These are phyloP conservation scores for Starmerella vaccinii DNA, from an alignment of 805 yeast species.

Conservation along the genomic window DNA sequence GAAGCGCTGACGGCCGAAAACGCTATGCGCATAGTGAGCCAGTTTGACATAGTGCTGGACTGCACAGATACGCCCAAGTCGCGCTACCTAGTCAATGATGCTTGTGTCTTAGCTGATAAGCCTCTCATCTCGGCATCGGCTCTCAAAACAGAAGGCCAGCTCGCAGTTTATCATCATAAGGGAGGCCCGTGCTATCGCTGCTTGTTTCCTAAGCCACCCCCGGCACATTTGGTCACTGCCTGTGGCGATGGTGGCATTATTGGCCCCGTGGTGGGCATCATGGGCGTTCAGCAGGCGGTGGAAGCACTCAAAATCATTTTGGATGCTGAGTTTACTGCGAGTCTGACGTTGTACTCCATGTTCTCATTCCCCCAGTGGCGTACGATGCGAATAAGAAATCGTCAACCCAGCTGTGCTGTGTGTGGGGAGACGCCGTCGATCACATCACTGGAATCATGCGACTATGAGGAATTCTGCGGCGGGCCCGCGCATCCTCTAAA, in stretches of 20 bases:
- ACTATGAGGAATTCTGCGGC: conserved; percentile 75
- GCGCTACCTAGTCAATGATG: conserved; percentile 78
- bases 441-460: conserved; percentile 41
- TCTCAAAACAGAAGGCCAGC: conserved; percentile 80
- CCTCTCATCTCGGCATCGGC: conserved; percentile 91
- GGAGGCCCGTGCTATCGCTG: conserved; percentile 91
- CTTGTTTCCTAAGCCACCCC: conserved; percentile 82
- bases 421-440: conserved; percentile 52
- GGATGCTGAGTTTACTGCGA: conserved; percentile 48
- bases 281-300: conserved; percentile 81
- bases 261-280: conserved; percentile 91
- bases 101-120: conserved; percentile 53
- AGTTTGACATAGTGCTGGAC: conserved; percentile 72
- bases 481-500: conserved; percentile 12
- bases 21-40: conserved; percentile 50
- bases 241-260: conserved; percentile 91
- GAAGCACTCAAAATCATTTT: conserved; percentile 71
- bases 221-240: conserved; percentile 67
- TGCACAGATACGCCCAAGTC: conserved; percentile 91
- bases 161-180: conserved; percentile 59
- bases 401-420: conserved; percentile 48
- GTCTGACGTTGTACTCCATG: conserved; percentile 47
- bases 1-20: conserved; percentile 36
- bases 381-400: conserved; percentile 67
- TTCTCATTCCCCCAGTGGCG: conserved; percentile 46